phyloP scores from a whole-genome alignment of 1,284 basidiomycete species.

The Microbotryum silenes-acaulis region DNA sequence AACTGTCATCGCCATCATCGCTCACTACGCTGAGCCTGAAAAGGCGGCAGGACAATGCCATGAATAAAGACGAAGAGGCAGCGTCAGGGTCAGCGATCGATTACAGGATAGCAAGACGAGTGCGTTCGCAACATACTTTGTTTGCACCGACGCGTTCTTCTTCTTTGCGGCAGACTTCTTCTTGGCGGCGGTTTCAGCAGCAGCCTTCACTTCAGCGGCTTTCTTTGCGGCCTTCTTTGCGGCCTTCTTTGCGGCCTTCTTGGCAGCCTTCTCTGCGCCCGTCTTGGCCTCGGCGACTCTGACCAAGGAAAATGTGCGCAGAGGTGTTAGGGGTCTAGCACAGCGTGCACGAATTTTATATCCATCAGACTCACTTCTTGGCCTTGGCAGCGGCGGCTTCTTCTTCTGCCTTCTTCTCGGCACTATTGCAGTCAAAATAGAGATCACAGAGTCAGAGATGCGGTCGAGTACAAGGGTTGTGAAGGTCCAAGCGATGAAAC shows the following conservation, averaged over 20 bases:
- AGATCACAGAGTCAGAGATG: background rate
- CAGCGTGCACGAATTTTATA: too few relatives aligned
- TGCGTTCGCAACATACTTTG: background rate
- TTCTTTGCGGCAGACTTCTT: conserved; percentile 1
- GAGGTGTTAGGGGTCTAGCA: background rate
- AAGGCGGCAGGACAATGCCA: background rate
- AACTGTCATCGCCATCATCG: background rate
- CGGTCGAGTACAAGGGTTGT: too few relatives aligned
- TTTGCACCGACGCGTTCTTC: background rate
- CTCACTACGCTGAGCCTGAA: background rate
- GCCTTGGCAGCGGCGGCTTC: background rate
- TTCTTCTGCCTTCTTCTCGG: too few relatives aligned
- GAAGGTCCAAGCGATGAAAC: too few relatives aligned
- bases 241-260: conserved; percentile 1
- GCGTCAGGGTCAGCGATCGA: background rate
- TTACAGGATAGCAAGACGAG: background rate
- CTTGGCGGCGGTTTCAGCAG: background rate
- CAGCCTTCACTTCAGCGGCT: background rate
- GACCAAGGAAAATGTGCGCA: background rate
- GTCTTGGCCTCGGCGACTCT: background rate
- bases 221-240: conserved; percentile 1
- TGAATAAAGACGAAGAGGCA: background rate
- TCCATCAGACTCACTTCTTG: background rate
- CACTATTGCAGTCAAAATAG: background rate
- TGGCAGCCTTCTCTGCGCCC: background rate